Conservation (phyloP, 768 basidiomycete species). For the Pleurotus giganteus region DNA sequence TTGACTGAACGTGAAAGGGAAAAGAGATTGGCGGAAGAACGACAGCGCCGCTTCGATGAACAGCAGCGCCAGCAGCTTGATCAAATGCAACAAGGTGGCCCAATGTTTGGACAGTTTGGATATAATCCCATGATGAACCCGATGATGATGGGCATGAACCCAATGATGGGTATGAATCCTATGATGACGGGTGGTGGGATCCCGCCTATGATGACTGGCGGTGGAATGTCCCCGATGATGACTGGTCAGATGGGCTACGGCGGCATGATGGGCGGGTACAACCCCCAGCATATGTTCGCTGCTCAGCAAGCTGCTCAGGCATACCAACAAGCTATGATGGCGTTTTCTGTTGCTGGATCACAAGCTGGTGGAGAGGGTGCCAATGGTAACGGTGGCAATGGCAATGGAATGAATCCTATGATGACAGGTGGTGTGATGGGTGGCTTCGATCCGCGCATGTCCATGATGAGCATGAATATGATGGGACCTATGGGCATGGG, state of each 20-base stretch:
- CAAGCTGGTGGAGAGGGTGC: conserved; percentile 61
- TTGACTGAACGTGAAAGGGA: conserved; percentile 95
- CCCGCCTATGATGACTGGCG: conserved; percentile 33
- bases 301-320: conserved; percentile 85
- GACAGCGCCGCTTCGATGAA: conserved; percentile 91
- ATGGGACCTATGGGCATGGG: conserved; percentile 36
- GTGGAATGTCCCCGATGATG: conserved; percentile 30
- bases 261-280: conserved; percentile 57
- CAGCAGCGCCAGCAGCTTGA: conserved; percentile 87
- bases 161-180: conserved; percentile 46
- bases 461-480: conserved; percentile 78
- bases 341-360: conserved; percentile 72
- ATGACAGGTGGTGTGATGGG: conserved; percentile 42
- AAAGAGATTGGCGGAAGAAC: conserved; percentile 85
- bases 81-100: conserved; percentile 80
- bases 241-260: conserved; percentile 45
- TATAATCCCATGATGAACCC: conserved; percentile 81
- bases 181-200: conserved; percentile 33
- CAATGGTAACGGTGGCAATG: conserved; percentile 29
- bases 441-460: conserved; percentile 73
- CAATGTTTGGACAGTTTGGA: conserved; percentile 55
- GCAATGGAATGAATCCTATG: conserved; percentile 50
- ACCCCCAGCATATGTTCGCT: conserved; percentile 82
- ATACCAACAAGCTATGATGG: conserved; percentile 88
- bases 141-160: conserved; percentile 60